Percentiles rank a stretch among this genome's conserved stretches.
Evolutionary conservation across 805 yeast genomes (phyloP).

Genomic region (Lipomyces sp.): DNA sequence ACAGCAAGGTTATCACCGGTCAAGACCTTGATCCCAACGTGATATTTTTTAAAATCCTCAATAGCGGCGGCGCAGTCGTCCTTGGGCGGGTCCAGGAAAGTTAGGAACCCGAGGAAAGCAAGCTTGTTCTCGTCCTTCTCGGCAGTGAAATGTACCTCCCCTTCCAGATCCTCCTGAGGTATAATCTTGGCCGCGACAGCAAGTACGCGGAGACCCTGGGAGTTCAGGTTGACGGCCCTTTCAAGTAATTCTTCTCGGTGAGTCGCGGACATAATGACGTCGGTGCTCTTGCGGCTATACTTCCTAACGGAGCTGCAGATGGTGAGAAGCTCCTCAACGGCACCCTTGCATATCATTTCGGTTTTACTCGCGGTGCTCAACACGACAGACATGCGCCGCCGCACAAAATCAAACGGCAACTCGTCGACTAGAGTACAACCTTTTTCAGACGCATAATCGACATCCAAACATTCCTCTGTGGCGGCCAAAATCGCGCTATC

Average conservation of each 20-base stretch:
- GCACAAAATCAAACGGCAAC: conserved; percentile 35
- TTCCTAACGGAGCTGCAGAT: conserved; percentile 30
- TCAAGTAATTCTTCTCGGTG: conserved; percentile 12
- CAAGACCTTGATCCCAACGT: conserved; percentile 36
- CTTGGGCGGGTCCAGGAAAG: conserved; percentile 38
- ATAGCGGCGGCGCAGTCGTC: conserved; percentile 38
- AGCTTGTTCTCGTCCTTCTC: conserved; percentile 33
- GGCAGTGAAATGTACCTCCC: conserved; percentile 26
- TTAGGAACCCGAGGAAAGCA: conserved; percentile 35
- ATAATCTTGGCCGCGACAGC: conserved; percentile 29
- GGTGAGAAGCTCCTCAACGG: conserved; percentile 35
- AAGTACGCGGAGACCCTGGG: conserved; percentile 35
- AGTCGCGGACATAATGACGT: conserved; percentile 15
- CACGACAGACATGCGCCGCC: conserved; percentile 36
- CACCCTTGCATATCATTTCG: conserved; percentile 37
- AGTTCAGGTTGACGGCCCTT: conserved; percentile 28
- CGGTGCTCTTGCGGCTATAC: conserved; percentile 12
- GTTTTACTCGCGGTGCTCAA: conserved; percentile 20
- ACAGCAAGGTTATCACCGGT: conserved; percentile 38
- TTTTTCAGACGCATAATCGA: conserved; percentile 22
- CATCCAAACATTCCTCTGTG: conserved; percentile 14
- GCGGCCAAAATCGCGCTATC: conserved; percentile 29
- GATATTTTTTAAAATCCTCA: conserved; percentile 33
- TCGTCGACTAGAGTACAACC: conserved; percentile 31
- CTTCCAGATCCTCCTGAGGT: conserved; percentile 28